Percentiles rank a stretch among this genome's conserved stretches.
phyloP scores from a whole-genome alignment of 345 rosid species.

The Eucalyptus polybractea region DNA sequence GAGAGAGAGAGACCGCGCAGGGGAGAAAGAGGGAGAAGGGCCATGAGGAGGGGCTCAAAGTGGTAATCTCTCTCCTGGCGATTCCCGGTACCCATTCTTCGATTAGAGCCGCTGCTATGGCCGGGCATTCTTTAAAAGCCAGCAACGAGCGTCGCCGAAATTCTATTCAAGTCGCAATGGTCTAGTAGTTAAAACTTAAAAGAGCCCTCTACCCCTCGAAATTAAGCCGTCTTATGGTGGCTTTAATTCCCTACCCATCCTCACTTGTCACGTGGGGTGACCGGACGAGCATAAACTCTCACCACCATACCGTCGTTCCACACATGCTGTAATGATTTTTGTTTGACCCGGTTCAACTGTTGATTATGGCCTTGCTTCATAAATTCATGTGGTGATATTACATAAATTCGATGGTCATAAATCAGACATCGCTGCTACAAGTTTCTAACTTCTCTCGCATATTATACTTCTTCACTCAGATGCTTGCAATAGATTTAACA shows the following conservation, averaged over 20 bases:
- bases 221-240: not conserved
- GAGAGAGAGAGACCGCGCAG: too few species aligned
- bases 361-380: not conserved
- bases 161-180: not conserved
- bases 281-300: not conserved
- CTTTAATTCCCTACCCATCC: too few species aligned
- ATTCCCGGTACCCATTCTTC: not conserved
- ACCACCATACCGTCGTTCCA: not conserved
- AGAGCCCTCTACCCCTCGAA: not conserved
- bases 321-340: not conserved
- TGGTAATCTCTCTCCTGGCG: conserved; percentile 5
- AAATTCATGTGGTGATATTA: not conserved
- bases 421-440: not conserved
- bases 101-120: not conserved
- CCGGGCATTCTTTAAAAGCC: not conserved
- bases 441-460: not conserved
- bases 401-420: not conserved
- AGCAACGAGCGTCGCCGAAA: too few species aligned
- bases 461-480: not conserved
- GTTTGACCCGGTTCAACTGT: not conserved
- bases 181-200: not conserved
- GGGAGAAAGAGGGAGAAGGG: not conserved
- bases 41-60: conserved; percentile 9
- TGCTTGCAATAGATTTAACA: not conserved
- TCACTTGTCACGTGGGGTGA: not conserved